These are phyloP conservation scores for Schizopora paradoxa DNA, from an alignment of 1,284 basidiomycete species.

Conservation along the genomic window DNA sequence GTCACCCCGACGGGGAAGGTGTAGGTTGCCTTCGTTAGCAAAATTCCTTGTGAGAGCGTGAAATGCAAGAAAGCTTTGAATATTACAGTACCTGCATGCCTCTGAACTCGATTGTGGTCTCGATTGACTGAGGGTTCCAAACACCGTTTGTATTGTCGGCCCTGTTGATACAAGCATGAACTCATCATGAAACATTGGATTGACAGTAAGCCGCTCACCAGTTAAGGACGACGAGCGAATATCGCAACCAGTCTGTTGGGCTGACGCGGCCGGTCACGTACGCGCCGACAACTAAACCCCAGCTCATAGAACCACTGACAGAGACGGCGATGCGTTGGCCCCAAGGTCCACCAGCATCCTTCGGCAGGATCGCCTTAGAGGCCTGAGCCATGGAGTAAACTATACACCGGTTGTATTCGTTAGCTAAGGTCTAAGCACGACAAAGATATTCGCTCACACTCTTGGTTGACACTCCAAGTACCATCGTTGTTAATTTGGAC, in stretches of 20 bases:
- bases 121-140: constrained; percentile 59
- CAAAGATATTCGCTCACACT: constrained; percentile 41
- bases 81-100: constrained; percentile 48
- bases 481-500: constrained; percentile 61
- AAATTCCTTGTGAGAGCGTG: not conserved
- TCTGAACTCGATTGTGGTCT: constrained; percentile 64
- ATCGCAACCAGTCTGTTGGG: constrained; percentile 54
- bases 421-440: not conserved
- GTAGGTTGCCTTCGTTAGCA: constrained; percentile 42
- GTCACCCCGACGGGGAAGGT: constrained; percentile 63
- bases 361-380: constrained; percentile 65
- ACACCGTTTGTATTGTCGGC: constrained; percentile 44
- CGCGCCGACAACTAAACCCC: constrained; percentile 58
- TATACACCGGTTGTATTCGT: constrained; percentile 22
- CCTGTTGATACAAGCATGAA: constrained; percentile 31
- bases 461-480: constrained; percentile 61
- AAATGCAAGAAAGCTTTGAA: constrained; percentile 1
- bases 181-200: constrained; percentile 25
- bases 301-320: constrained; percentile 50
- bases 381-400: constrained; percentile 73
- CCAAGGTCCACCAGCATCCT: constrained; percentile 60
- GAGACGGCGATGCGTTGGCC: constrained; percentile 61
- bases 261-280: constrained; percentile 55
- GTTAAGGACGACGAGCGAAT: constrained; percentile 67
- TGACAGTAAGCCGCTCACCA: constrained; percentile 27